A percentile compares a stretch with the other conserved stretches of the same genome.
Conservation (phyloP, 768 basidiomycete genomes). For the Phylloporus sp. region DNA sequence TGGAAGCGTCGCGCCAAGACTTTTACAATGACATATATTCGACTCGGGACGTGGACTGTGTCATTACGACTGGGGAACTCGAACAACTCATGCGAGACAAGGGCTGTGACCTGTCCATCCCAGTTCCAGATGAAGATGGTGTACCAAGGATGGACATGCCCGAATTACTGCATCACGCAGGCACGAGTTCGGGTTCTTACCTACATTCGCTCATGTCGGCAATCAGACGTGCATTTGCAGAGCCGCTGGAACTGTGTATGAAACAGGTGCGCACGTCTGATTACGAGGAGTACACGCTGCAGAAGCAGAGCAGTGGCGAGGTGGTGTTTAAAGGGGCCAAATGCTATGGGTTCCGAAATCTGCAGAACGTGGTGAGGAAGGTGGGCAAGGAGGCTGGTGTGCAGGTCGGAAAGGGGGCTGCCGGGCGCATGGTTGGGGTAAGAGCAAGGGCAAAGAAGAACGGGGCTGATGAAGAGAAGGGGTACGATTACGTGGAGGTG, state of each 20-base stretch:
- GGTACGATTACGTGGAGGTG: constrained; percentile 92
- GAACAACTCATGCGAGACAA: constrained; percentile 80
- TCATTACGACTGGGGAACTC: constrained; percentile 94
- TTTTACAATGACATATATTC: constrained; percentile 81
- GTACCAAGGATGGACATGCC: constrained; percentile 43
- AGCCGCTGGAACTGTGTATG: constrained; percentile 47
- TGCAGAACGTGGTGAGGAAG: constrained; percentile 94
- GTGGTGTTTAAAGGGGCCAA: constrained; percentile 89
- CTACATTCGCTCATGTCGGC: constrained; percentile 72
- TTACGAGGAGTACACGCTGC: constrained; percentile 70
- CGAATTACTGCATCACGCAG: constrained; percentile 71
- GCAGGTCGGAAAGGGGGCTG: constrained; percentile 66
- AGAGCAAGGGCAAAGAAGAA: constrained; percentile 32
- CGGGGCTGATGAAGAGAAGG: constrained; percentile 35
- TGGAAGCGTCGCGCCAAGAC: constrained; percentile 93
- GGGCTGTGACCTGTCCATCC: constrained; percentile 66
- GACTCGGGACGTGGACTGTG: constrained; percentile 94
- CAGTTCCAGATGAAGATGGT: constrained; percentile 50
- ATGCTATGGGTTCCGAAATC: constrained; percentile 95
- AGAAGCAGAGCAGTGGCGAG: constrained; percentile 42
- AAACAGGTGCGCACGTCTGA: constrained; percentile 68
- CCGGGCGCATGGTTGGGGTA: constrained; percentile 38
- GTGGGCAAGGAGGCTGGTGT: constrained; percentile 83
- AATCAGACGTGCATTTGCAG: constrained; percentile 39
- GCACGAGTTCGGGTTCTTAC: constrained; percentile 91